Percentiles rank a stretch among this genome's conserved stretches.
Evolutionary conservation across 768 basidiomycete genomes (phyloP).

Genomic region (Chalciporus pseudorubinellus): DNA sequence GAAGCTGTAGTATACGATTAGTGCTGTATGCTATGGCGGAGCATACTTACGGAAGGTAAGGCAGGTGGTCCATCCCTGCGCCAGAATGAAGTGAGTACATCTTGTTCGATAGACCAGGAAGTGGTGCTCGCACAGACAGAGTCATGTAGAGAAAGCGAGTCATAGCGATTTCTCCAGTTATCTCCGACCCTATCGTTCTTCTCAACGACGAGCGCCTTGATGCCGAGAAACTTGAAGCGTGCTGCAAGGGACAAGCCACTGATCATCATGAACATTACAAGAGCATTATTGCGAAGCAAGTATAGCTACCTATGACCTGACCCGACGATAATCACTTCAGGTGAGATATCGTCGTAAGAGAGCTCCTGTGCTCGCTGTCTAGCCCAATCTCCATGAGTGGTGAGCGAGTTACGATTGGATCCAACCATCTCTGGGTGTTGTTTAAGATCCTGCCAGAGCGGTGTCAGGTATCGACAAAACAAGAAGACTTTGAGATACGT

Average conservation of each 20-base stretch:
- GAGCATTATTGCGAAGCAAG: slow-evolving; percentile 43
- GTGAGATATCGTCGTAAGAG: neutral
- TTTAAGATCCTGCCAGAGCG: neutral
- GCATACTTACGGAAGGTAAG: slow-evolving; percentile 45
- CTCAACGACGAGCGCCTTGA: slow-evolving; percentile 54
- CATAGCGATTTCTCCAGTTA: slow-evolving; percentile 56
- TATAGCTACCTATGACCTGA: slow-evolving; percentile 49
- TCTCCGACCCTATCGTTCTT: slow-evolving; percentile 49
- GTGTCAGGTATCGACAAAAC: neutral
- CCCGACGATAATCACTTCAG: slow-evolving; percentile 53
- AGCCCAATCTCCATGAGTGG: slow-evolving; percentile 2
- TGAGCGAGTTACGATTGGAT: neutral
- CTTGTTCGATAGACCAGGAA: neutral
- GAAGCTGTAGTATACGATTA: slow-evolving; percentile 35
- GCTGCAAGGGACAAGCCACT: slow-evolving; percentile 41
- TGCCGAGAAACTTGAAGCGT: slow-evolving; percentile 54
- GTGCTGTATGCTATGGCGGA: neutral
- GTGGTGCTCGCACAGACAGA: slow-evolving; percentile 31
- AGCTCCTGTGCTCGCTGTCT: neutral
- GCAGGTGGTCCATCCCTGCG: slow-evolving; percentile 16
- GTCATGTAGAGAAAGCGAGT: slow-evolving; percentile 53
- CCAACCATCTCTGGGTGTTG: slow-evolving; percentile 41
- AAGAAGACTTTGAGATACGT: neutral
- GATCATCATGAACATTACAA: neutral
- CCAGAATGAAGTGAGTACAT: neutral